Evolutionary conservation across 306 rosid species (phyloP).

Genomic region (Senna tora): DNA sequence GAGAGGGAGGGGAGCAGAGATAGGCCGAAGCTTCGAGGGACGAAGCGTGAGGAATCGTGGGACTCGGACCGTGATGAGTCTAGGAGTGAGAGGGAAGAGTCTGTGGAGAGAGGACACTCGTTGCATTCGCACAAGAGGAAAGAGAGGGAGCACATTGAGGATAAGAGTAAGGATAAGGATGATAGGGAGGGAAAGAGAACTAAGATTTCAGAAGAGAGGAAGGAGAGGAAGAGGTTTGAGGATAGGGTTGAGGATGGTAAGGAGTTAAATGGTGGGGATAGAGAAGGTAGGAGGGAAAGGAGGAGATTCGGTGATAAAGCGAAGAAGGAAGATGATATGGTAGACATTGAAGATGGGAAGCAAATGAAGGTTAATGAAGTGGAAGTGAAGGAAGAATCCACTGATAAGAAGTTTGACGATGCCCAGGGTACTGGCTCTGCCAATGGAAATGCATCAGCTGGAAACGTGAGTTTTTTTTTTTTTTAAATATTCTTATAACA

Average conservation of each 20-base stretch:
- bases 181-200: slow-evolving; percentile 63
- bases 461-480: slow-evolving; percentile 56
- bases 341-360: slow-evolving; percentile 34
- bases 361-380: slow-evolving; percentile 31
- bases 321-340: slow-evolving; percentile 45
- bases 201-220: slow-evolving; percentile 63
- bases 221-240: slow-evolving; percentile 50
- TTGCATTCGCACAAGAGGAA: slow-evolving; percentile 70
- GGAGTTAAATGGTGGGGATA: slow-evolving; percentile 45
- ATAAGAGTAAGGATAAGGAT: slow-evolving; percentile 34
- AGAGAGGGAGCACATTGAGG: slow-evolving; percentile 70
- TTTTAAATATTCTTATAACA: neutral
- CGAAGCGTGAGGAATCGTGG: slow-evolving; percentile 39
- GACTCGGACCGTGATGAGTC: slow-evolving; percentile 34
- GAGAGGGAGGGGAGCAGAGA: slow-evolving; percentile 52
- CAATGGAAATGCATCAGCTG: slow-evolving; percentile 50
- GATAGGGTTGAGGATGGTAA: slow-evolving; percentile 34
- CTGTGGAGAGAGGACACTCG: slow-evolving; percentile 50
- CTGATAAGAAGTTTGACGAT: slow-evolving; percentile 39
- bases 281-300: slow-evolving; percentile 51
- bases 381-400: slow-evolving; percentile 42
- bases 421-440: slow-evolving; percentile 43
- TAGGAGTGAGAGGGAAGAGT: slow-evolving; percentile 42
- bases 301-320: slow-evolving; percentile 74
- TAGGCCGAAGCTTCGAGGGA: slow-evolving; percentile 45